phyloP scores from a whole-genome alignment of 1,284 basidiomycete species.

The Puccinia triticina region DNA sequence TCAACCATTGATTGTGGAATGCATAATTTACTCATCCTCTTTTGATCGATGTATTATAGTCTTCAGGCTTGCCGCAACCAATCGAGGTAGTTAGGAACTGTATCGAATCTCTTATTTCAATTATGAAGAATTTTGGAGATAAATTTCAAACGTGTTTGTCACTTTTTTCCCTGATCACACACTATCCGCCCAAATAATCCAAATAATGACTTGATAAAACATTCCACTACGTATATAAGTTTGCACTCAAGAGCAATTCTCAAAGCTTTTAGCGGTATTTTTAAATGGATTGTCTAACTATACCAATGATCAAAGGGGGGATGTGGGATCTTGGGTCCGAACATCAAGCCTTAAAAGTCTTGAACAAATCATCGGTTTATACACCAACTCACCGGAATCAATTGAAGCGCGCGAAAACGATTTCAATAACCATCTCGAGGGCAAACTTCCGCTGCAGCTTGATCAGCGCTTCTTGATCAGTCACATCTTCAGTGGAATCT shows the following conservation, averaged over 20 bases:
- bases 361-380: conserved; percentile 20
- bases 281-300: conserved; percentile 80
- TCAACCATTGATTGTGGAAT: background rate
- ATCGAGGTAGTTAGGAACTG: conserved; percentile 56
- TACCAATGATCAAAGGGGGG: conserved; percentile 88
- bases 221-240: background rate
- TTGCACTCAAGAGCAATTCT: conserved; percentile 41
- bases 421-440: background rate
- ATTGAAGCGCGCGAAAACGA: background rate
- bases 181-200: background rate
- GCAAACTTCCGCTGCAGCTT: background rate
- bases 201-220: background rate
- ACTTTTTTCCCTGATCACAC: conserved; percentile 1
- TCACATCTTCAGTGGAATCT: conserved; percentile 14
- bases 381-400: background rate
- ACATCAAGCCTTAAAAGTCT: conserved; percentile 72
- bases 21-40: conserved; percentile 30
- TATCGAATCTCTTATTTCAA: conserved; percentile 54
- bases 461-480: conserved; percentile 10
- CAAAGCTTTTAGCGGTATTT: conserved; percentile 55
- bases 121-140: conserved; percentile 30
- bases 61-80: conserved; percentile 36
- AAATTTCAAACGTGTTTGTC: conserved; percentile 17
- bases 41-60: conserved; percentile 45
- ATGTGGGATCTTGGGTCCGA: conserved; percentile 96